A percentile compares a stretch with the other conserved stretches of the same genome.
These are phyloP conservation scores for Thermothielavioides terrestris DNA, from an alignment of 495 filamentous ascomycete genomes.

Conservation along the genomic window DNA sequence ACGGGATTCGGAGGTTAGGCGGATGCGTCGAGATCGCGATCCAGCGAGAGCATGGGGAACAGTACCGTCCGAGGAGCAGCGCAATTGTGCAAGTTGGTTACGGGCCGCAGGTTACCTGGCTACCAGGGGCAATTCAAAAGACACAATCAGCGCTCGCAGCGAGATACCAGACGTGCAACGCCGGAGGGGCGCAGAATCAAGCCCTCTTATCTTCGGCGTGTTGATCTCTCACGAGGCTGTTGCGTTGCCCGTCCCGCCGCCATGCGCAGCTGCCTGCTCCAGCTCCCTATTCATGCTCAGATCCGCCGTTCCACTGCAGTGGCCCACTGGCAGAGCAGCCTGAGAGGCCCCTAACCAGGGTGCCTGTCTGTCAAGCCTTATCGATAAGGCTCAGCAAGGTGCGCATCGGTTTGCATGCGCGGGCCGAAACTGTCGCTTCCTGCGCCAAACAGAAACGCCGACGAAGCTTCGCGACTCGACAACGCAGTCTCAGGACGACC, in stretches of 20 bases:
- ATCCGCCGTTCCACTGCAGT: background rate
- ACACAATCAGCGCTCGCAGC: background rate
- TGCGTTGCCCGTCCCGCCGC: background rate
- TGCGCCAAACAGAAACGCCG: too few relatives aligned
- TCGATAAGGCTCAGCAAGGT: slow-evolving; percentile 20
- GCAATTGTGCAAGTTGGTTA: too few relatives aligned
- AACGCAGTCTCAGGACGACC: background rate
- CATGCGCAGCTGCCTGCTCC: slow-evolving; percentile 21
- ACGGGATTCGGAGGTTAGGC: background rate
- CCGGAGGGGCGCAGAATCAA: background rate
- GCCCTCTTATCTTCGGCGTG: too few relatives aligned
- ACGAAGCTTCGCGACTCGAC: too few relatives aligned
- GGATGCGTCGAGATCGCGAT: background rate
- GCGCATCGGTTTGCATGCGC: too few relatives aligned
- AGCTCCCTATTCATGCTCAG: background rate
- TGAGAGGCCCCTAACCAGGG: slow-evolving; percentile 5
- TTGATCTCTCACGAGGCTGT: too few relatives aligned
- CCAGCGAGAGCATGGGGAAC: background rate
- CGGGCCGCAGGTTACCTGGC: too few relatives aligned
- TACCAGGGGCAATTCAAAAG: background rate
- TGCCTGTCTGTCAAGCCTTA: slow-evolving; percentile 7
- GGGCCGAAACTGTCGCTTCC: too few relatives aligned
- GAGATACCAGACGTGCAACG: background rate
- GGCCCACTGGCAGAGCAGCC: background rate
- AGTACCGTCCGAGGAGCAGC: background rate